A percentile compares a stretch with the other conserved stretches of the same genome.
Evolutionary conservation across 352 stramenopile species (phyloP).

Genomic region (Phytophthora hibernalis): DNA sequence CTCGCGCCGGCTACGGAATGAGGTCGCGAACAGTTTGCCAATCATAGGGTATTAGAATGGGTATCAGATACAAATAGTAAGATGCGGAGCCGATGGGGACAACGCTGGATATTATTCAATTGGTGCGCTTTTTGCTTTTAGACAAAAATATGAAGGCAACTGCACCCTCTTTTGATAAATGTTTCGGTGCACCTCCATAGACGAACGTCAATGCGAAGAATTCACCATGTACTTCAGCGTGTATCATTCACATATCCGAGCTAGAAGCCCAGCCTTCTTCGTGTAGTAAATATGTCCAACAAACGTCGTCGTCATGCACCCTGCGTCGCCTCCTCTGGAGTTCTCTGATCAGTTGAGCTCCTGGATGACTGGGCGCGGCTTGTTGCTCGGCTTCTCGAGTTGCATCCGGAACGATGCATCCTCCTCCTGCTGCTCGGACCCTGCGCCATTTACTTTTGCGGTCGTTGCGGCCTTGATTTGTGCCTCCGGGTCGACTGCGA

Average conservation of each 20-base stretch:
- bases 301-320: constrained; percentile 9
- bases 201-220: too few relatives aligned
- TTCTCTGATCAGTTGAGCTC: constrained; percentile 61
- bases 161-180: too few relatives aligned
- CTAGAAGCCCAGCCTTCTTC: background rate
- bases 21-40: background rate
- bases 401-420: constrained; percentile 41
- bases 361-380: constrained; percentile 71
- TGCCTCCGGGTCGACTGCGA: constrained; percentile 25
- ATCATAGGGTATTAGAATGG: background rate
- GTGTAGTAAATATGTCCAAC: constrained; percentile 37
- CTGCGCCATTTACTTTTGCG: background rate
- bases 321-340: background rate
- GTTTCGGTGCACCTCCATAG: too few relatives aligned
- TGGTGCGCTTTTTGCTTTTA: constrained; percentile 15
- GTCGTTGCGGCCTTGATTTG: constrained; percentile 41
- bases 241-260: constrained; percentile 33
- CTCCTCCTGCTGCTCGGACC: constrained; percentile 8
- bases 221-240: constrained; percentile 16
- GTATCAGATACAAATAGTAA: constrained; percentile 19
- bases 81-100: constrained; percentile 28
- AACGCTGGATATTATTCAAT: constrained; percentile 4
- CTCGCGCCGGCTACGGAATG: constrained; percentile 32
- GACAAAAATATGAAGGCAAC: constrained; percentile 17
- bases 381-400: constrained; percentile 45